These are phyloP conservation scores for Chlamydomonas sp. DNA, from an alignment of 139 green algal genomes.

Conservation along the genomic window DNA sequence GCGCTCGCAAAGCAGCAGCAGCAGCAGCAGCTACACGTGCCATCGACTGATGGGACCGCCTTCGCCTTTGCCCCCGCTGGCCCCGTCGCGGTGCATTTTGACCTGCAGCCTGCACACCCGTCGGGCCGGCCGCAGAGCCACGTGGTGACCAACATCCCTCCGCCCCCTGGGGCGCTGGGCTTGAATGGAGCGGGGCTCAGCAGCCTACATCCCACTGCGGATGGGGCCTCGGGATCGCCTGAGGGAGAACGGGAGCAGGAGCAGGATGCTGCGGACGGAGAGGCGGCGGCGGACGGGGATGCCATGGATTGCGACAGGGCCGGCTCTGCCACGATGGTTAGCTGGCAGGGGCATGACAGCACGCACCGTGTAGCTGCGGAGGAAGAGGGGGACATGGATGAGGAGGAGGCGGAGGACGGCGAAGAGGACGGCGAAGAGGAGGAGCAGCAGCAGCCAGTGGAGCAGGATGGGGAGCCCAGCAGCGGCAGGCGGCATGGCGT, in stretches of 20 bases:
- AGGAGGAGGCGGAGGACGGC: background rate
- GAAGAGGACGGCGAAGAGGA: background rate
- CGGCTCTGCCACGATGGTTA: constrained; percentile 14
- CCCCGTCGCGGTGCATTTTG: constrained; percentile 23
- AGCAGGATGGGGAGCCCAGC: background rate
- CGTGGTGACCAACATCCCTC: too few relatives aligned
- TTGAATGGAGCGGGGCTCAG: too few relatives aligned
- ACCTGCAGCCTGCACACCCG: background rate
- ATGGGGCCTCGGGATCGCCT: background rate
- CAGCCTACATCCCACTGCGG: too few relatives aligned
- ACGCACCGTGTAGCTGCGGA: background rate
- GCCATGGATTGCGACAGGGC: background rate
- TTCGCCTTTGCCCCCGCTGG: background rate
- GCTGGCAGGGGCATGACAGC: background rate
- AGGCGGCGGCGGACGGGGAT: background rate
- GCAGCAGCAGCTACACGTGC: too few relatives aligned
- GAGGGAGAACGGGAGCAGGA: background rate
- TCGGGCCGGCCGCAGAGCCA: background rate
- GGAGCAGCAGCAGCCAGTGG: background rate
- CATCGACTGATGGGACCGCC: background rate
- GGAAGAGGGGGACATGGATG: background rate
- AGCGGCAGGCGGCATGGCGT: background rate
- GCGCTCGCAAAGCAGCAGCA: background rate
- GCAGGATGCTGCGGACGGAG: background rate
- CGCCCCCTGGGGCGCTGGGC: too few relatives aligned